A percentile compares a stretch with the other conserved stretches of the same genome.
Conservation (phyloP, 345 rosid genomes). For the Euphorbia peplus region DNA sequence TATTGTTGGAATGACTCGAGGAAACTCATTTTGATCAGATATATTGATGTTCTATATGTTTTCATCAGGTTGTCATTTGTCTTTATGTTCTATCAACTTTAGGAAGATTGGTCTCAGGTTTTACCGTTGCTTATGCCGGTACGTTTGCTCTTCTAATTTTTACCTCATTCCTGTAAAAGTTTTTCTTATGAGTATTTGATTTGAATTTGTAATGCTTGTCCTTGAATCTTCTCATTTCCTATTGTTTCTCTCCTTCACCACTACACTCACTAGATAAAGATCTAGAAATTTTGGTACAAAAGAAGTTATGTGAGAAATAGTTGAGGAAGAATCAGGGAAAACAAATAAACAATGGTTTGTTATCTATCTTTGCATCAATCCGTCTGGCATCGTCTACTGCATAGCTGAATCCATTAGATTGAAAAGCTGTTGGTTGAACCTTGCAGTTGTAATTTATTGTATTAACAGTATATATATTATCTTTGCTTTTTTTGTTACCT, state of each 20-base stretch:
- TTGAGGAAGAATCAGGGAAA: not conserved
- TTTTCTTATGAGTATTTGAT: no score
- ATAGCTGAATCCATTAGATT: not conserved
- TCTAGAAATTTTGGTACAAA: not conserved
- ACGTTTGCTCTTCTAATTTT: constrained; percentile 23
- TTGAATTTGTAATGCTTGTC: not conserved
- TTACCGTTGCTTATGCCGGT: constrained; percentile 93
- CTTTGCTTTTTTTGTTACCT: not conserved
- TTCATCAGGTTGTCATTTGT: constrained; percentile 66
- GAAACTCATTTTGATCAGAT: not conserved
- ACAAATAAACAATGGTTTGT: not conserved
- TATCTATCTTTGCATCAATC: not conserved
- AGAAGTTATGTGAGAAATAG: not conserved
- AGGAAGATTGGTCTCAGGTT: constrained; percentile 81
- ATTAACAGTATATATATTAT: not conserved
- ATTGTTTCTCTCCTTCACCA: not conserved
- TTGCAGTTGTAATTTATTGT: not conserved
- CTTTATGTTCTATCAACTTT: constrained; percentile 70
- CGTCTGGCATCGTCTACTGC: not conserved
- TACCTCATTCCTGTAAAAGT: no score
- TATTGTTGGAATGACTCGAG: not conserved
- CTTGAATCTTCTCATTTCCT: not conserved
- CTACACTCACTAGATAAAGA: not conserved
- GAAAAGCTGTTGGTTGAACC: not conserved
- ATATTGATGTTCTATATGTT: not conserved